Conservation (phyloP, 2,329 filamentous ascomycete genomes). For the Colletotrichum sp. region DNA sequence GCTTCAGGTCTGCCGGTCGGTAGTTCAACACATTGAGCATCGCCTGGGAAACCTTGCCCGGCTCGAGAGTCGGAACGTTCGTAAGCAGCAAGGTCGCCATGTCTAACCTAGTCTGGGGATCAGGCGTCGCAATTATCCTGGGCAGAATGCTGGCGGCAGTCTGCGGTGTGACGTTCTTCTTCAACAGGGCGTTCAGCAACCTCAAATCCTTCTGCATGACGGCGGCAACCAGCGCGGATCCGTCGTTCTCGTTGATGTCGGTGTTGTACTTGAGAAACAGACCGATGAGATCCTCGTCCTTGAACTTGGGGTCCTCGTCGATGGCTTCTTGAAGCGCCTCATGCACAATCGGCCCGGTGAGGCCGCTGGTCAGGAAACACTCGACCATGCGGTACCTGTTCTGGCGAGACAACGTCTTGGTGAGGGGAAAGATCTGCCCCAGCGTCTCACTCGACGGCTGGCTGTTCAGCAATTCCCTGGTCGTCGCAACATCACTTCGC, state of each 20-base stretch:
- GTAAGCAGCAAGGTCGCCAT: constrained; percentile 52
- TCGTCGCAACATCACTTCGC: constrained; percentile 47
- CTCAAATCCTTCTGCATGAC: constrained; percentile 52
- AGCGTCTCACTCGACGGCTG: constrained; percentile 53
- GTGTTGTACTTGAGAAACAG: constrained; percentile 56
- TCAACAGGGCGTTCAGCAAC: constrained; percentile 49
- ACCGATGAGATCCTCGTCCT: constrained; percentile 56
- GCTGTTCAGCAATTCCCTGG: constrained; percentile 47
- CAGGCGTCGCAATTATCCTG: constrained; percentile 49
- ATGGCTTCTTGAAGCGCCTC: constrained; percentile 57
- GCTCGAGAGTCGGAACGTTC: constrained; percentile 47
- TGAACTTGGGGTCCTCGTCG: constrained; percentile 46
- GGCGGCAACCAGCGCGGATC: constrained; percentile 51
- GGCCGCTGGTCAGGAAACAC: constrained; percentile 51
- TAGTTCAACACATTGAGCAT: constrained; percentile 46
- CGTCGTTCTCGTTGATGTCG: constrained; percentile 59
- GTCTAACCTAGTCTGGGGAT: constrained; percentile 45
- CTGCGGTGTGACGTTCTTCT: constrained; percentile 47
- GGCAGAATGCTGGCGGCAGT: constrained; percentile 53
- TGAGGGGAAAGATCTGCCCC: constrained; percentile 51
- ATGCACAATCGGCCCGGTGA: constrained; percentile 51
- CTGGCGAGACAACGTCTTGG: constrained; percentile 42
- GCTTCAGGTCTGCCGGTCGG: constrained; percentile 52
- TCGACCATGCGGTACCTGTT: constrained; percentile 54
- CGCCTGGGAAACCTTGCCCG: constrained; percentile 45